A percentile compares a stretch with the other conserved stretches of the same genome.
Evolutionary conservation across 2,329 filamentous ascomycete species (phyloP).

Genomic region (Colletotrichum musae): DNA sequence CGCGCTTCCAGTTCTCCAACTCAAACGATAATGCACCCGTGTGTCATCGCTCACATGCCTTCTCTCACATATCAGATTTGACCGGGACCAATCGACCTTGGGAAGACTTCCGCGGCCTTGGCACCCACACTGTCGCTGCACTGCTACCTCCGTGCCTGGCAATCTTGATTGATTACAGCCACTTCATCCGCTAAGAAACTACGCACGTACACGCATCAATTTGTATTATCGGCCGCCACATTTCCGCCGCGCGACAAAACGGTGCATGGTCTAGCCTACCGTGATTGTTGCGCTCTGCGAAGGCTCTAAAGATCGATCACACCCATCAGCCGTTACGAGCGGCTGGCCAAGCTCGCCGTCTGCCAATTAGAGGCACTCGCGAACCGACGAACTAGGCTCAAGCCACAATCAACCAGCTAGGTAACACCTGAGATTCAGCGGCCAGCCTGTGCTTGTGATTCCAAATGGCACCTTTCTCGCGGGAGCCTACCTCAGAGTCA

Average conservation of each 20-base stretch:
- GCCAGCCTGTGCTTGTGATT: not conserved
- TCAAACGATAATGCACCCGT: conserved; percentile 10
- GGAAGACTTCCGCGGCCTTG: conserved; percentile 38
- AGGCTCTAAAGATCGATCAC: conserved; percentile 1
- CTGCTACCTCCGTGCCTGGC: conserved; percentile 18
- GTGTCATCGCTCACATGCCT: conserved; percentile 23
- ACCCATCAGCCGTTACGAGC: not conserved
- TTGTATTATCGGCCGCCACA: conserved; percentile 15
- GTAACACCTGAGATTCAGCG: not conserved
- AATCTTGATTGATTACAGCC: conserved; percentile 1
- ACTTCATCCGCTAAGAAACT: not conserved
- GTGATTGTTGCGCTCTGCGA: conserved; percentile 8
- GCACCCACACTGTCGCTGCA: conserved; percentile 18
- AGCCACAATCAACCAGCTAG: not conserved
- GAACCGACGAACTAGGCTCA: not conserved
- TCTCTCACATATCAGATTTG: conserved; percentile 26
- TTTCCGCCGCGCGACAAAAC: not conserved
- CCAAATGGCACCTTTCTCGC: not conserved
- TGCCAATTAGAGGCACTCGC: not conserved
- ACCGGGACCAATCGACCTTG: conserved; percentile 12
- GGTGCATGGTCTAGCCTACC: conserved; percentile 9
- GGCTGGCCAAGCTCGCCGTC: not conserved
- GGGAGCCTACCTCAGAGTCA: not conserved
- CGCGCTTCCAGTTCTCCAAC: conserved; percentile 1
- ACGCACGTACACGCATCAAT: conserved; percentile 18